Conservation (phyloP, 139 green algal genomes). For the Dunaliella sp. region DNA sequence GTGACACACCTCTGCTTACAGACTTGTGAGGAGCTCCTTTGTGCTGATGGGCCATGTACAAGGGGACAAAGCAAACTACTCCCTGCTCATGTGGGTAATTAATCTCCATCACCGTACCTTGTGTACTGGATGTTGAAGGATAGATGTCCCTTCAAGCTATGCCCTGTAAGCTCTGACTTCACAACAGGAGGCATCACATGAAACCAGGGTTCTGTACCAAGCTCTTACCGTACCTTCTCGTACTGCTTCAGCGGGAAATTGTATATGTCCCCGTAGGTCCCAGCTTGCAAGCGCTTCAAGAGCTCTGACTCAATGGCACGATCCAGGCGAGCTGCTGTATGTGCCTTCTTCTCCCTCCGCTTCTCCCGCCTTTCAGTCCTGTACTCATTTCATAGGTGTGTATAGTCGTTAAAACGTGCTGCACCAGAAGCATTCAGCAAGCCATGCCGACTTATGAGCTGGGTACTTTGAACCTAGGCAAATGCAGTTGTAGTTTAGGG, state of each 20-base stretch:
- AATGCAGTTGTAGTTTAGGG: no score
- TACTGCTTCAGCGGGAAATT: constrained; percentile 96
- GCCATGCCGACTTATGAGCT: no score
- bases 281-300: constrained; percentile 86
- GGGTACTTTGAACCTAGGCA: no score
- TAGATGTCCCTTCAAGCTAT: background rate
- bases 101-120: background rate
- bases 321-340: constrained; percentile 88
- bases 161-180: background rate
- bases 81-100: background rate
- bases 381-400: no score
- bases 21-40: background rate
- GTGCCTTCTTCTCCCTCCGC: constrained; percentile 86
- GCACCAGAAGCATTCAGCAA: no score
- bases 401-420: no score
- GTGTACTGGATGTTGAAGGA: background rate
- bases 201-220: background rate
- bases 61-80: background rate
- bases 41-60: background rate
- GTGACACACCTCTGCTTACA: no score
- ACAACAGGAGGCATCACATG: background rate
- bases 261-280: constrained; percentile 99
- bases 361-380: constrained; percentile 71
- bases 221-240: constrained; percentile 61
- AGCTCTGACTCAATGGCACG: constrained; percentile 88